Conservation (phyloP, 345 rosid species). For the Eucalyptus coolabah region DNA sequence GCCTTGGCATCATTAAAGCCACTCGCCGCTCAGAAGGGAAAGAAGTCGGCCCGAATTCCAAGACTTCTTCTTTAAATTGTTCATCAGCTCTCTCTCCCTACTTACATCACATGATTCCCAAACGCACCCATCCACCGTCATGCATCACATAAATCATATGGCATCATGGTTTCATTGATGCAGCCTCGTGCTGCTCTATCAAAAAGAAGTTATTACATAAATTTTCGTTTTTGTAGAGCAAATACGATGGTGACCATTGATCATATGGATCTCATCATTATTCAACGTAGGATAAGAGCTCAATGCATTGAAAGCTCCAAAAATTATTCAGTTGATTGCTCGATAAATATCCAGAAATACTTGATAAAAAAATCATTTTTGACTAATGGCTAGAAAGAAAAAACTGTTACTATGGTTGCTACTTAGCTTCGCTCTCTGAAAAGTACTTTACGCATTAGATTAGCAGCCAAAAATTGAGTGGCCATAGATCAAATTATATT, state of each 20-base stretch:
- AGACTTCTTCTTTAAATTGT: no score
- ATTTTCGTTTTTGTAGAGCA: neutral
- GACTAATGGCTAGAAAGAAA: neutral
- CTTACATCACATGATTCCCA: neutral
- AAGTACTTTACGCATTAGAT: neutral
- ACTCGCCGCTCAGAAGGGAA: neutral
- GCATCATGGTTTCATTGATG: neutral
- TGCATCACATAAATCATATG: neutral
- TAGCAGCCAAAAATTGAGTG: no score
- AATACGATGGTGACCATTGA: fast-evolving
- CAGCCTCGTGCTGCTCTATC: neutral
- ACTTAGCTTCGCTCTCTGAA: neutral
- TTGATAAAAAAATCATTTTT: no score
- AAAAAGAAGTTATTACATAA: neutral
- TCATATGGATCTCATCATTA: neutral
- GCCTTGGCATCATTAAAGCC: neutral
- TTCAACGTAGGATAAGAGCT: neutral
- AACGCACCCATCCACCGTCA: neutral
- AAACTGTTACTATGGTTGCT: neutral
- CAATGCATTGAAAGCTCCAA: neutral
- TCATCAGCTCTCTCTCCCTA: no score
- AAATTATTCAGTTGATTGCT: neutral
- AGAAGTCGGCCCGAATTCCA: no score
- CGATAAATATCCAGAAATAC: neutral
- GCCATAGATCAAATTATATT: no score